These are phyloP conservation scores for Stenocarpella maydis DNA, from an alignment of 2,329 filamentous ascomycete genomes.

Conservation along the genomic window DNA sequence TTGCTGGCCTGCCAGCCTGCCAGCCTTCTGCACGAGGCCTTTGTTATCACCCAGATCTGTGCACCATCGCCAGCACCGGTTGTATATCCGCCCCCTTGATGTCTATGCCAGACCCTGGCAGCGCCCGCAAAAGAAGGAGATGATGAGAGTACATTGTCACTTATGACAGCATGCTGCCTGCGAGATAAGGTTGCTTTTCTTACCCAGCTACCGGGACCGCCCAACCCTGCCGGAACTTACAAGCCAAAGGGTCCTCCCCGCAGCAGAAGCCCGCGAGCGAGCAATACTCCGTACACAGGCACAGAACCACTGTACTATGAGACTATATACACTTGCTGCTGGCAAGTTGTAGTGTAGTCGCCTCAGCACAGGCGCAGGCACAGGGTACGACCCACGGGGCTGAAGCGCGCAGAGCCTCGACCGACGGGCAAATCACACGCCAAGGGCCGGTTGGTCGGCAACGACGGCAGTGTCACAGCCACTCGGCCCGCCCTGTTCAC, in stretches of 20 bases:
- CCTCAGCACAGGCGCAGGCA: background rate
- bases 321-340: no score
- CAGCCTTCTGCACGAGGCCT: background rate
- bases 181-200: background rate
- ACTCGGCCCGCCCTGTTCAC: conserved; percentile 8
- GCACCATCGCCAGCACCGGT: background rate
- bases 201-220: background rate
- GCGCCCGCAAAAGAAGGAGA: background rate
- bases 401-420: conserved; percentile 26
- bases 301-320: background rate
- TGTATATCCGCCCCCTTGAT: background rate
- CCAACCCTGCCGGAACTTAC: background rate
- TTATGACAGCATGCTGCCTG: background rate
- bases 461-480: conserved; percentile 21
- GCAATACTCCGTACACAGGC: background rate
- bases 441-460: conserved; percentile 21
- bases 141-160: background rate
- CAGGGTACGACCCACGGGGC: conserved; percentile 20
- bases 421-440: conserved; percentile 23
- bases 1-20: background rate
- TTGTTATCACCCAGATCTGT: no score
- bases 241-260: background rate
- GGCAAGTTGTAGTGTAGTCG: background rate
- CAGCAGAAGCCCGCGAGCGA: background rate
- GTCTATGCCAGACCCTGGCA: background rate